phyloP scores from a whole-genome alignment of 306 rosid genomes.

The Glycine latifolia region DNA sequence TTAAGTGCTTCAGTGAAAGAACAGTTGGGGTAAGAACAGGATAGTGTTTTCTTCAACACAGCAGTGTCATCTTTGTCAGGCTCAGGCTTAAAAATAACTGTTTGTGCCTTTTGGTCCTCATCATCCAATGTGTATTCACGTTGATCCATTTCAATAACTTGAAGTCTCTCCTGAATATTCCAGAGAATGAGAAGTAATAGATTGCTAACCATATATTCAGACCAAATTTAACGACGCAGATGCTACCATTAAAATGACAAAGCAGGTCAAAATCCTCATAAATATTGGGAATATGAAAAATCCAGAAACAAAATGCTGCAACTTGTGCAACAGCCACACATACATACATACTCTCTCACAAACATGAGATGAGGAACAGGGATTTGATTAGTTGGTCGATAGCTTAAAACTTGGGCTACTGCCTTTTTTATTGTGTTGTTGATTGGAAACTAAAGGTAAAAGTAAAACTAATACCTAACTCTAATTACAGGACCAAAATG shows the following conservation, averaged over 20 bases:
- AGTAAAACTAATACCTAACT: no score
- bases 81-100: slow-evolving; percentile 87
- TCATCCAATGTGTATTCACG: slow-evolving; percentile 96
- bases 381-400: no score
- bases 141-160: slow-evolving; percentile 88
- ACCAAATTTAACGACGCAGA: slow-evolving; percentile 21
- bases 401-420: no score
- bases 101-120: slow-evolving; percentile 85
- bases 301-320: slow-evolving; percentile 7
- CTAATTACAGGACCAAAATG: no score
- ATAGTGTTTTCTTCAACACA: slow-evolving; percentile 89
- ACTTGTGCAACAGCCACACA: no score
- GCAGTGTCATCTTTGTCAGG: slow-evolving; percentile 74
- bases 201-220: slow-evolving; percentile 32
- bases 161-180: slow-evolving; percentile 84
- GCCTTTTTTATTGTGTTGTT: no score
- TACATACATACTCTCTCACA: no score
- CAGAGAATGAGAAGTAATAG: slow-evolving; percentile 31
- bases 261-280: slow-evolving; percentile 22
- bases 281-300: slow-evolving; percentile 13
- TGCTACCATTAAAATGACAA: slow-evolving; percentile 33
- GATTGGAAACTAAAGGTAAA: no score
- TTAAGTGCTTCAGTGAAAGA: slow-evolving; percentile 79
- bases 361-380: no score
- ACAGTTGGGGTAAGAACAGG: slow-evolving; percentile 91